phyloP scores from a whole-genome alignment of 352 stramenopile genomes.

The Saprolegnia parasitica region DNA sequence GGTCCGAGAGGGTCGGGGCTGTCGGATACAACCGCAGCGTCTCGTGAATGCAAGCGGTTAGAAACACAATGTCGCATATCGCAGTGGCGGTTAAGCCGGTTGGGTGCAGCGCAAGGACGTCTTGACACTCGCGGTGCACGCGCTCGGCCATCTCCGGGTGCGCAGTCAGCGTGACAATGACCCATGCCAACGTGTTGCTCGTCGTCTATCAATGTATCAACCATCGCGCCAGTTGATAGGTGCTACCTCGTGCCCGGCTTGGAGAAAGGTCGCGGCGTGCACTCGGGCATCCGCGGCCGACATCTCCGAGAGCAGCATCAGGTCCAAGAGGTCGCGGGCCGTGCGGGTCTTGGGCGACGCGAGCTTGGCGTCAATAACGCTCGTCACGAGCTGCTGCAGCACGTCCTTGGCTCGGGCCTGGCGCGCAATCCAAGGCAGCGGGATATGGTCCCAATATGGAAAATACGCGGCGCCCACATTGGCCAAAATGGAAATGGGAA shows the following conservation, averaged over 20 bases:
- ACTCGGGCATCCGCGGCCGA: background rate
- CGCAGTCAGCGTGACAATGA: constrained; percentile 7
- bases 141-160: constrained; percentile 15
- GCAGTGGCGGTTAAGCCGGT: background rate
- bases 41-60: constrained; percentile 21
- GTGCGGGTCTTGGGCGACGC: background rate
- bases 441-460: background rate
- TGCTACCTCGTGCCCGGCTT: constrained; percentile 6
- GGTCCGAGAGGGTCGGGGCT: background rate
- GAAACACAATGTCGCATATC: constrained; percentile 2
- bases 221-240: background rate
- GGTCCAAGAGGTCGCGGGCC: constrained; percentile 15
- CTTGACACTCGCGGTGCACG: background rate
- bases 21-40: constrained; percentile 25
- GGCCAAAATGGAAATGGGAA: background rate
- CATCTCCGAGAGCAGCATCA: constrained; percentile 18
- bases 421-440: background rate
- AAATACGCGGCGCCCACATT: background rate
- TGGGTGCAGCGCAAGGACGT: background rate
- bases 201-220: constrained; percentile 10
- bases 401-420: constrained; percentile 11
- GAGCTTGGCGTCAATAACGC: constrained; percentile 26
- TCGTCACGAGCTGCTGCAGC: constrained; percentile 5
- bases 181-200: constrained; percentile 17
- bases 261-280: background rate